Evolutionary conservation across 1,139 yeast genomes (phyloP), one percentile per base, ranked within the genome.

Genomic region (Lodderomyces elongisporus): DNA sequence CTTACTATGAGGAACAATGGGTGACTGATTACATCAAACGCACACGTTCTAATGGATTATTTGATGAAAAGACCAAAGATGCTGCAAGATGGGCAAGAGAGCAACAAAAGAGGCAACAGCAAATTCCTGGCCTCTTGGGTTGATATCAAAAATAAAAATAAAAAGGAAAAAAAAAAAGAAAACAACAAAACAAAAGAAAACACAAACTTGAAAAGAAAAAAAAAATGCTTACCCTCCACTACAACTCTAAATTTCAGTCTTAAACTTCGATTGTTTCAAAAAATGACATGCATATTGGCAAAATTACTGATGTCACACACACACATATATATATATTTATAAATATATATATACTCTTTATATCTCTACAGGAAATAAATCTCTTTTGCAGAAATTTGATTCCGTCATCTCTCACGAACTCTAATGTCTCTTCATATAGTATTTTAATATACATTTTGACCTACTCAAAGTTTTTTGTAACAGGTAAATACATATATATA

Each of bases 51-150:
- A 81, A 79, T 53, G 70, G 72, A 39, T 49, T 65, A 25, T 85
- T 80, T 52, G 68, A 77, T 30, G 74, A 73, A 43, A 65, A 72
- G 37, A 87, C 96, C 8, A 78, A 76, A 54, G 93, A 84, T 51
- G 85, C 95, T 17, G 96, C 96, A 12, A 77, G 89, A 61, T 91
- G 97, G 96, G 96, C 97, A 9, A 77, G 94, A 48, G 95, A 85
- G 49, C 95, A 80, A 60, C 88, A 79, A 54, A 79, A 77, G 62
- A 62, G 70, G 40, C 82, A 77, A 28, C 36, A 32, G 26, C 38
- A 32, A 28, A 27, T 37, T 25, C 37, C 37, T 8, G 34, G 24
- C 13, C 24, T 28, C 23, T 32, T 37, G 36, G 38, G 40, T 22
- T 28, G 18, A 32, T 53, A 24, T 65, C 22, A 20, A n/a, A n/a